These are phyloP conservation scores for Nicotiana noctiflora DNA, from an alignment of 257 asterid species.

Conservation along the genomic window DNA sequence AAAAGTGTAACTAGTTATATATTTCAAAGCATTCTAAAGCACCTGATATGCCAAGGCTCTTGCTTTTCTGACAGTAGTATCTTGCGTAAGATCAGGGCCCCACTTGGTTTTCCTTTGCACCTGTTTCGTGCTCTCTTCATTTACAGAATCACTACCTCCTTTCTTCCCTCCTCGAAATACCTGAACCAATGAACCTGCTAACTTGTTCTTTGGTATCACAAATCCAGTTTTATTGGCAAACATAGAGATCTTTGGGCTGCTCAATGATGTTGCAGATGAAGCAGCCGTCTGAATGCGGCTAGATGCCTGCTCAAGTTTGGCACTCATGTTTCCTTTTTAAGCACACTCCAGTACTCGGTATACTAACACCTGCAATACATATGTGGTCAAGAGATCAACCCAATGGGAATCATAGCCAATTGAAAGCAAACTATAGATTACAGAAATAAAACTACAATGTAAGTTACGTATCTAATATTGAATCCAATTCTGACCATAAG, in stretches of 20 bases:
- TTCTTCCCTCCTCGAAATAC: constrained; percentile 53
- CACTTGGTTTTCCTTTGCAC: constrained; percentile 78
- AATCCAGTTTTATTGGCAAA: constrained; percentile 67
- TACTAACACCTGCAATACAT: not conserved
- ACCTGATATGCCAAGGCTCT: constrained; percentile 91
- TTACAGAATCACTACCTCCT: constrained; percentile 39
- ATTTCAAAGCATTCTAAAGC: constrained; percentile 3
- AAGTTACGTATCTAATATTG: not conserved
- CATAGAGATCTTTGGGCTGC: constrained; percentile 55
- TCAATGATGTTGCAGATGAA: constrained; percentile 40
- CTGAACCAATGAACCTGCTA: constrained; percentile 80
- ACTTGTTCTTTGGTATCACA: constrained; percentile 84
- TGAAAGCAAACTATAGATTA: too few relatives aligned
- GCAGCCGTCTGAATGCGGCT: constrained; percentile 34
- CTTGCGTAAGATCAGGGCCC: constrained; percentile 80
- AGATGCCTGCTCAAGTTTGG: constrained; percentile 50
- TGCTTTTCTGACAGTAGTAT: constrained; percentile 64
- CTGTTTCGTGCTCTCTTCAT: constrained; percentile 45
- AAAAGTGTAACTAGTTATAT: not conserved
- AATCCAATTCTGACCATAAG: not conserved
- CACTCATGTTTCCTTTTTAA: constrained; percentile 43
- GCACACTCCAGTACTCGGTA: constrained; percentile 11
- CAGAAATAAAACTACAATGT: too few relatives aligned
- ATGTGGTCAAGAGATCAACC: not conserved
- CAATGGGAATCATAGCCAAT: not conserved